Evolutionary conservation across 2,329 filamentous ascomycete genomes (phyloP), one percentile per base, ranked within the genome.

Genomic region (Penicillium sp.): DNA sequence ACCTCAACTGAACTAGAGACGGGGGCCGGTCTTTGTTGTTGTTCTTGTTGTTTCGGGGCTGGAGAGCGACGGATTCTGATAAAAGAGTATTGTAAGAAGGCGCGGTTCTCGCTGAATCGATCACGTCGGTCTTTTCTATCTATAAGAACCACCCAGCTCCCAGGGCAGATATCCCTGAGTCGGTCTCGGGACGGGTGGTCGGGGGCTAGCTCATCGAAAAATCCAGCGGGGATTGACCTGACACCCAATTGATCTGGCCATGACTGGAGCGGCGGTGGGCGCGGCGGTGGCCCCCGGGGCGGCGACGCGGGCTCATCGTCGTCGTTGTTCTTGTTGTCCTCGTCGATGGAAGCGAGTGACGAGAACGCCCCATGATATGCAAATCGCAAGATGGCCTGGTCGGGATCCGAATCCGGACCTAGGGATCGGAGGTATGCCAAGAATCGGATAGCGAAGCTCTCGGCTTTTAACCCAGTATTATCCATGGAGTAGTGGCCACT

Each of bases 1-100:
- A 59, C 46, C 43, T 55, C 31, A 32, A 32, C 31, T 32, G 31
- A 32, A 32, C 31, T 32, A 32, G 31, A 32, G 32, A 24, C 42
- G 21, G 29, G 38, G 16, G 16, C 39, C n/a, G 38, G n/a, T 49
- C 40, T 49, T 49, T 39, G 38, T 50, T 50, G 47, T 34, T 50
- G 40, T 50, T 50, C 31, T 42, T 57, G 45, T 52, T 57, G 48
- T 34, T 50, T 50, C 40, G 48, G 44, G 43, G 27, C 32, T 44
- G 42, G 44, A 34, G 51, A 4, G 11, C 18, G 13, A 44, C 14
- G 46, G 32, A 53, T 50, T 40, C 49, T 54, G 13, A 57, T 29
- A 38, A 59, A 59, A 41, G 51, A 53, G 51, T 59, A 59, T 53
- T 53, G 57, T 48, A 59, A 24, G 31, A 59, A 53, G 50, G 39